Conservation (phyloP, 352 stramenopile species). For the Phytophthora sp. region DNA sequence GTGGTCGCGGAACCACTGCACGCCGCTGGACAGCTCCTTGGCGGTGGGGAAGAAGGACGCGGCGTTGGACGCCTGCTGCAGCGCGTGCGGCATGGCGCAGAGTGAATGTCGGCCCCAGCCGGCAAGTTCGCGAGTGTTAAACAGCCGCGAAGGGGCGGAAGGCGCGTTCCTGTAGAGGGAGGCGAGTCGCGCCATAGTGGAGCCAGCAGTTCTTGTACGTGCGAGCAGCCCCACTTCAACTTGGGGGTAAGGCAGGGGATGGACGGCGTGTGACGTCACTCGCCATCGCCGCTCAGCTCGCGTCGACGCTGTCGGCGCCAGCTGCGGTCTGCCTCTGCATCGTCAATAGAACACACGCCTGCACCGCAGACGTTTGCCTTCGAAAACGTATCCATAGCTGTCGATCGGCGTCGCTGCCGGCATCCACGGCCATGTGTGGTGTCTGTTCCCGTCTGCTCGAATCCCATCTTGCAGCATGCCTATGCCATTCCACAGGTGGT, state of each 20-base stretch:
- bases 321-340: too few relatives aligned
- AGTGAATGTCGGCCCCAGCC: slow-evolving; percentile 17
- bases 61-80: slow-evolving; percentile 38
- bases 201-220: slow-evolving; percentile 16
- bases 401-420: too few relatives aligned
- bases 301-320: too few relatives aligned
- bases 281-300: background rate
- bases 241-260: background rate
- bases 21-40: slow-evolving; percentile 81
- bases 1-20: slow-evolving; percentile 89
- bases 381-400: too few relatives aligned
- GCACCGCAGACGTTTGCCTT: too few relatives aligned
- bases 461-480: too few relatives aligned
- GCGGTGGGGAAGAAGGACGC: slow-evolving; percentile 87
- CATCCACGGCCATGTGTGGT: too few relatives aligned
- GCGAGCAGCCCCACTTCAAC: slow-evolving; percentile 23
- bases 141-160: slow-evolving; percentile 12
- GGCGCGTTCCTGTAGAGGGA: slow-evolving; percentile 22
- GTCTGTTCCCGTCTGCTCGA: too few relatives aligned
- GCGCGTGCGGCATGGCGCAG: slow-evolving; percentile 6
- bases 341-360: too few relatives aligned
- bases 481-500: background rate
- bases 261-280: slow-evolving; percentile 3
- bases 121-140: slow-evolving; percentile 25
- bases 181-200: slow-evolving; percentile 14